Base-by-base conservation (phyloP, 1,284 basidiomycete species). In the Microstroma glucosiphilum region DNA sequence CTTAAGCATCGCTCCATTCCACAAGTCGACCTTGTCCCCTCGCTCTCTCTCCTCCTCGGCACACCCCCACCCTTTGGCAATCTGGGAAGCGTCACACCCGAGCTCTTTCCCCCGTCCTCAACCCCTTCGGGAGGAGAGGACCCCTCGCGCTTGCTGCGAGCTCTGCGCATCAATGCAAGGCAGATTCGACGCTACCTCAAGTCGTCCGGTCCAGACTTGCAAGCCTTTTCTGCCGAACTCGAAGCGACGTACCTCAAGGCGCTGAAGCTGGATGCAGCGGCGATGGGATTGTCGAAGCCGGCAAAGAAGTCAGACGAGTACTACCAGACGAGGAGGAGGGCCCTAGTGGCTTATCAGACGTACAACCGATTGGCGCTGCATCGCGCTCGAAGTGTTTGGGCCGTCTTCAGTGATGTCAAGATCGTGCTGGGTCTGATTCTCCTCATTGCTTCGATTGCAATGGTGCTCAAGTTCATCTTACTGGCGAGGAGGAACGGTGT, bases 61-160 rank as follows among this genome's bases (percentile, higher is more conserved):
- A 81, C 96, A 1, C 91, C 92, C 0, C 89, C 98, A 56, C 96
- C 96, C 0, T 97, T 89, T 82, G 96, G 94, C 80, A 96, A 91
- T 71, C 87, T 98, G 15, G 96, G 96, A 0, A 86, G 84, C 1
- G 82, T 96, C 62, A 90, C 98, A 25, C 94, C 94, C 0, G 93
- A 98, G 75, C 81, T 92, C 17, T 97, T 98, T 79, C 59, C 69
- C 42, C 56, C 48, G 23, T 62, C 51, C 1, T 46, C 13, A 12
- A 1, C 12, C n/a, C n/a, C n/a, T n/a, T 40, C 17, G 46, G 19
- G 7, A 40, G 61, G 49, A 26, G 56, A 41, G 53, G 60, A 61
- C 6, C 54, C 60, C 15, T 62, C 69, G 8, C 79, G 73, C 74
- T 84, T 86, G 68, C 84, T 82, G 21, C 81, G 82, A 1, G 92